Percentiles rank a stretch among this genome's conserved stretches.
Evolutionary conservation across 2,329 filamentous ascomycete genomes (phyloP).

Genomic region (Scedosporium minutisporum): DNA sequence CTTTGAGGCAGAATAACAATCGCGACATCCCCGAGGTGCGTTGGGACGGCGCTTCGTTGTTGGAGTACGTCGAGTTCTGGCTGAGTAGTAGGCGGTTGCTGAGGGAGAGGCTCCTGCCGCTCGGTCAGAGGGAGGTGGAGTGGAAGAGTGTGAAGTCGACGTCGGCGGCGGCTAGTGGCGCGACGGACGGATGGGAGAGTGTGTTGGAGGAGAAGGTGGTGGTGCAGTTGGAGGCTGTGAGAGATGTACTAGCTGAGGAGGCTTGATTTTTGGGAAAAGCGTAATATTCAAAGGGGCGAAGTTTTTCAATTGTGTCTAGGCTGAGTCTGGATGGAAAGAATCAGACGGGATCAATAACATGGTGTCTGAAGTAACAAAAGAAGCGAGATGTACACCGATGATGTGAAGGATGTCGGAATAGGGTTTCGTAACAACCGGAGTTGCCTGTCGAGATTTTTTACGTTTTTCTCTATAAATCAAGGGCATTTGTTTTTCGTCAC

Average conservation of each 20-base stretch:
- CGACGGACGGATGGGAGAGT: constrained; percentile 40
- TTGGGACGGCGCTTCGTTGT: constrained; percentile 63
- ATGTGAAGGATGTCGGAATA: neutral
- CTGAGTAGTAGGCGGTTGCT: constrained; percentile 60
- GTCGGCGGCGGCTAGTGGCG: constrained; percentile 19
- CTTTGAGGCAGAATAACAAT: constrained; percentile 54
- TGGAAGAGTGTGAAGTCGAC: constrained; percentile 37
- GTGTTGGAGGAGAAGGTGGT: constrained; percentile 69
- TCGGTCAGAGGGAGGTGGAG: constrained; percentile 62
- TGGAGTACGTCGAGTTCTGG: constrained; percentile 79
- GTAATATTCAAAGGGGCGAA: neutral
- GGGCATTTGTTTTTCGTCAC: no score
- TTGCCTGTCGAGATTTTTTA: neutral
- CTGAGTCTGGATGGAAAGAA: neutral
- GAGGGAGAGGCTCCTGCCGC: constrained; percentile 62
- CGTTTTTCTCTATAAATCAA: neutral
- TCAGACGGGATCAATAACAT: neutral
- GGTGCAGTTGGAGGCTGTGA: constrained; percentile 53
- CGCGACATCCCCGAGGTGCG: constrained; percentile 63
- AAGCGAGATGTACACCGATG: neutral
- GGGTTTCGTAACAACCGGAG: neutral
- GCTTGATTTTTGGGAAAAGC: constrained; percentile 21
- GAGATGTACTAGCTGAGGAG: constrained; percentile 44
- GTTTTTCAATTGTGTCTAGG: no score
- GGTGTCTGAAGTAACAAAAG: neutral